Evolutionary conservation across 2,329 filamentous ascomycete genomes (phyloP), one percentile per base, ranked within the genome.

Genomic region (Botrytis deweyae): DNA sequence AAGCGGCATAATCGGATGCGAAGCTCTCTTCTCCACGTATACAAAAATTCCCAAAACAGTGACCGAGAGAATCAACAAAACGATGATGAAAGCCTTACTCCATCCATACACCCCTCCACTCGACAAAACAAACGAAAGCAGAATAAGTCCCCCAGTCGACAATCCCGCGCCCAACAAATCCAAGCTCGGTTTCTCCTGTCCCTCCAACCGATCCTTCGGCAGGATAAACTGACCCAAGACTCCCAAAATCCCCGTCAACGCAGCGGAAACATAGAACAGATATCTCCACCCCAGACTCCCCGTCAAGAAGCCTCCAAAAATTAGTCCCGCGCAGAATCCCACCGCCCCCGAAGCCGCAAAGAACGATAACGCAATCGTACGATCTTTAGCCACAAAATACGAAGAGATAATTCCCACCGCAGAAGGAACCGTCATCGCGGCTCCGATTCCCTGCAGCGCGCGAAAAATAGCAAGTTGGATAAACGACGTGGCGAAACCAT

Each of bases 391-490:
- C 16, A 81, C 81, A 36, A 83, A 84, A 76, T 83, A 83, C 33
- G 78, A 85, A 67, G 79, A 82, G 70, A 87, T 85, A 36, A 87
- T 83, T 2, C 84, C 82, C 0, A 86, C 84, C 0, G 84, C 83
- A 0, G 85, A 84, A 1, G 85, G 85, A 0, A 86, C 80, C 4
- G 84, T 85, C 82, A 86, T 82, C 9, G 85, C 84, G 1, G 84
- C 80, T 1, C 84, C 84, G 16, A 85, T 81, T 1, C 85, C 85
- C 64, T 86, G 84, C 0, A 86, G 78, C 0, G 84, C 85, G n/a
- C 85, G 83, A 71, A 84, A 84, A 6, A 82, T 80, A 2, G 83
- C 81, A 0, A 84, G 77, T 67, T 83, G 83, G 46, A 84, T 82
- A 42, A 85, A 86, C 0, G 83, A 84, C 12, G 81, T 80, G 0